Conservation (phyloP, 2,329 filamentous ascomycete species). For the Stylonectria norvegica region DNA sequence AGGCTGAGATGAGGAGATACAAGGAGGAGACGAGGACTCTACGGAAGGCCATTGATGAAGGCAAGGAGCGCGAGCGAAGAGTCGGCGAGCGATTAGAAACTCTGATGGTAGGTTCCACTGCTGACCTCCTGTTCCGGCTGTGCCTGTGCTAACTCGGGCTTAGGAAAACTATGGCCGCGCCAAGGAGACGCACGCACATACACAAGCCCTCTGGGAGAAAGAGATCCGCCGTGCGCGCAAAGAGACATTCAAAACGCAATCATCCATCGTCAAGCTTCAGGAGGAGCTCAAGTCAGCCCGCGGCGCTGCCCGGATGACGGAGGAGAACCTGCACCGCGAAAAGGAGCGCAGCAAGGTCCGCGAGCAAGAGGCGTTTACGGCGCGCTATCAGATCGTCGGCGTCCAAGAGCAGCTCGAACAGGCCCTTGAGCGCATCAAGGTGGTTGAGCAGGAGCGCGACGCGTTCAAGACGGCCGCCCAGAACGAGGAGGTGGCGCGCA, state of each 20-base stretch:
- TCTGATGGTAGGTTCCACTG: slow-evolving; percentile 57
- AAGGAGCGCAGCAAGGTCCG: slow-evolving; percentile 58
- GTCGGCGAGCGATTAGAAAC: slow-evolving; percentile 65
- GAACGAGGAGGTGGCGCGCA: slow-evolving; percentile 69
- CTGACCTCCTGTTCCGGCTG: neutral
- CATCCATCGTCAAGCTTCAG: slow-evolving; percentile 65
- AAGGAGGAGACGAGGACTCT: slow-evolving; percentile 58
- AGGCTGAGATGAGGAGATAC: slow-evolving; percentile 62
- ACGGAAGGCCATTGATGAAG: slow-evolving; percentile 60
- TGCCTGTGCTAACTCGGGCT: slow-evolving; percentile 14
- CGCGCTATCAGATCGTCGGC: slow-evolving; percentile 62
- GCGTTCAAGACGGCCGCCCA: slow-evolving; percentile 68
- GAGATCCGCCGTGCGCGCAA: slow-evolving; percentile 67
- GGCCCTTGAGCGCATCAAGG: slow-evolving; percentile 58
- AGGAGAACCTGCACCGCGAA: slow-evolving; percentile 60
- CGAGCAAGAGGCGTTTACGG: slow-evolving; percentile 67
- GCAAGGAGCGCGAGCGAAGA: slow-evolving; percentile 61
- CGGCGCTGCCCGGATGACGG: slow-evolving; percentile 49
- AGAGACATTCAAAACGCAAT: slow-evolving; percentile 73
- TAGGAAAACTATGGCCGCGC: slow-evolving; percentile 68
- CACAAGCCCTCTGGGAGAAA: slow-evolving; percentile 68
- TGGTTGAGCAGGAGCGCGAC: slow-evolving; percentile 71
- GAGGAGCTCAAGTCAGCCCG: slow-evolving; percentile 67
- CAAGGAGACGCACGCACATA: slow-evolving; percentile 66
- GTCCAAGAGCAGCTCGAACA: slow-evolving; percentile 65